phyloP scores from a whole-genome alignment of 2,329 filamentous ascomycete genomes.

The Fusarium udum region DNA sequence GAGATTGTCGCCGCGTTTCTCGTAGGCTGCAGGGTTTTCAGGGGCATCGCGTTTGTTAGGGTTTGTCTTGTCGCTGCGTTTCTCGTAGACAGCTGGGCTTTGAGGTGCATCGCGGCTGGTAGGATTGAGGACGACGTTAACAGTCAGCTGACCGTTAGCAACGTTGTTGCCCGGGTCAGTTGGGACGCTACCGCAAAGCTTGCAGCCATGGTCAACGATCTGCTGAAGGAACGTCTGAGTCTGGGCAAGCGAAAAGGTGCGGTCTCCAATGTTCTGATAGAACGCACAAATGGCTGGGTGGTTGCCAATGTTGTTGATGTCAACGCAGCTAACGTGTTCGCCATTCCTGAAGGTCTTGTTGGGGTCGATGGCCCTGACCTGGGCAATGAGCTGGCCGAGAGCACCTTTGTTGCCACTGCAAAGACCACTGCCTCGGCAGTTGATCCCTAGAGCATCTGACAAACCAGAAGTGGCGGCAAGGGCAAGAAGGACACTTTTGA shows the following conservation, averaged over 20 bases:
- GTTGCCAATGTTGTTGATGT: background rate
- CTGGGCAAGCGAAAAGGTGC: background rate
- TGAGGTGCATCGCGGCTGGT: background rate
- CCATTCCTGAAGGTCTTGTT: background rate
- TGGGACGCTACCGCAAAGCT: background rate
- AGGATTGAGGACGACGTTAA: background rate
- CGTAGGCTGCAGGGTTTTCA: background rate
- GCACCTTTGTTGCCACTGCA: background rate
- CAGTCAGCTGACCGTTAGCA: background rate
- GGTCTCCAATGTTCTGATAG: background rate
- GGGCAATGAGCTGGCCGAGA: background rate
- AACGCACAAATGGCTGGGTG: background rate
- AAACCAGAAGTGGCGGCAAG: background rate
- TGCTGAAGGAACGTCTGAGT: background rate
- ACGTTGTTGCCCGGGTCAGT: background rate
- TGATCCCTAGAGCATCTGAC: background rate
- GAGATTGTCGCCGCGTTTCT: background rate
- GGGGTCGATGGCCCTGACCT: background rate
- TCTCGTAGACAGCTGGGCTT: background rate
- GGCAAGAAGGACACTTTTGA: background rate
- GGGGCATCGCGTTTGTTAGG: background rate
- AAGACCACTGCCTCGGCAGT: conserved; percentile 1
- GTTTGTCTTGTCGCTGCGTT: background rate
- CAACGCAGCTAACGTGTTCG: background rate
- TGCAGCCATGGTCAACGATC: background rate